Percentiles rank a stretch among this genome's conserved stretches.
These are phyloP conservation scores for Cyberlindnera nakhonratchasimensis DNA, from an alignment of 805 yeast genomes.

Conservation along the genomic window DNA sequence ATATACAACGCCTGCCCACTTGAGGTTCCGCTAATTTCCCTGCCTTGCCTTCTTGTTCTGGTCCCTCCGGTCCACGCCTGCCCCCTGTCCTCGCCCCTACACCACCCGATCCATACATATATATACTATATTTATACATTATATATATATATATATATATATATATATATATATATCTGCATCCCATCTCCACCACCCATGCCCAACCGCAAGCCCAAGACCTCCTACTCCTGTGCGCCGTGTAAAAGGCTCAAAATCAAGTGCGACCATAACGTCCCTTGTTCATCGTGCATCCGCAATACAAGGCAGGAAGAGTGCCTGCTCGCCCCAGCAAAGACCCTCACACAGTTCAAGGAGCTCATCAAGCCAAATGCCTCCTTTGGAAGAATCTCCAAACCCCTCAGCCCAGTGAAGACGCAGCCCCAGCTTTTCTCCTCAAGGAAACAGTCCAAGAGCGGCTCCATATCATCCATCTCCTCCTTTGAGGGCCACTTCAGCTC, in stretches of 20 bases:
- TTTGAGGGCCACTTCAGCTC: constrained; percentile 5
- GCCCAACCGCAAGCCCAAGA: constrained; percentile 16
- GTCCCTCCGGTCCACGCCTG: too few species aligned
- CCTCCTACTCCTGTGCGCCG: constrained; percentile 20
- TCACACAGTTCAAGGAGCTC: constrained; percentile 21
- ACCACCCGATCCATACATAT: too few species aligned
- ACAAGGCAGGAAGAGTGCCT: constrained; percentile 18
- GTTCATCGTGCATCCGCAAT: constrained; percentile 18
- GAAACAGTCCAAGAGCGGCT: constrained; percentile 4
- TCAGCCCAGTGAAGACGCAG: too few species aligned
- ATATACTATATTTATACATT: too few species aligned
- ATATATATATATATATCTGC: too few species aligned
- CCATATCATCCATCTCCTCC: constrained; percentile 10
- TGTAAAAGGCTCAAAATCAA: constrained; percentile 21
- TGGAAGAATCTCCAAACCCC: constrained; percentile 17
- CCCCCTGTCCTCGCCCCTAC: too few species aligned
- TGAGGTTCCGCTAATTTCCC: too few species aligned
- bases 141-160: too few species aligned
- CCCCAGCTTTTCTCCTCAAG: too few species aligned
- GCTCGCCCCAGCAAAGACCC: constrained; percentile 13
- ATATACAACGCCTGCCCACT: too few species aligned
- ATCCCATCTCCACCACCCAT: not conserved
- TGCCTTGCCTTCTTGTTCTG: too few species aligned
- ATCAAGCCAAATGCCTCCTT: constrained; percentile 20
- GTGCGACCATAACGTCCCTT: constrained; percentile 22